Evolutionary conservation across 73 alveolate genomes (phyloP), one percentile per base, ranked within the genome.

Genomic region (Paramecium biaurelia): DNA sequence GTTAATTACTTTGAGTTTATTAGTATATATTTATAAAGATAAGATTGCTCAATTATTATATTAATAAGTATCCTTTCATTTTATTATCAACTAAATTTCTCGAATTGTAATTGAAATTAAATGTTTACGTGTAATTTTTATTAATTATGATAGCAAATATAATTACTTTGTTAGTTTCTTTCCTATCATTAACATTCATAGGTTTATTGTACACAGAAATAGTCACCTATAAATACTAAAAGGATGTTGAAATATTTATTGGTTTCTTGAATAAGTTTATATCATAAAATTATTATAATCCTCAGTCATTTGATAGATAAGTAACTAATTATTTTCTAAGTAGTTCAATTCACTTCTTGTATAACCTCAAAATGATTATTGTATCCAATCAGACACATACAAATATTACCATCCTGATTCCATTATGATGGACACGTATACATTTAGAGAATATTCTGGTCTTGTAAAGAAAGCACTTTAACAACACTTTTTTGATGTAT

Each of bases 351-450:
- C 84, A 12, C 20, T 63, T 32, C 84, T 63, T 21, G 84, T 79
- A n/a, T 24, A 79, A 63, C 90, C 70, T 2, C 26, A 79, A 4
- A 11, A 14, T 18, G 74, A 79, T 47, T 79, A 79, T 45, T 79
- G 90, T 18, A 41, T 43, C 1, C 20, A 24, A n/a, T 79, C 90
- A 23, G 90, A 79, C 10, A 26, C 56, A 1, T 79, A 79, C 18
- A 79, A 79, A 34, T 79, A 43, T 45, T 79, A 23, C 12, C 90
- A 79, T 79, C 90, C 90, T 6, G 90, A 79, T 42, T n/a, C 37
- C 14, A 21, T 79, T 20, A 38, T 79, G 74, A 20, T 20, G 6
- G 90, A 79, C 12, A 79, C 90, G 4, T 79, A 79, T 47, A 47
- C 74, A n/a, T 30, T 79, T 79, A 10, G 90, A 12, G 90, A 79